Evolutionary conservation across 495 filamentous ascomycete genomes (phyloP), one percentile per base, ranked within the genome.

Genomic region (Barbatosphaeria neglecta): DNA sequence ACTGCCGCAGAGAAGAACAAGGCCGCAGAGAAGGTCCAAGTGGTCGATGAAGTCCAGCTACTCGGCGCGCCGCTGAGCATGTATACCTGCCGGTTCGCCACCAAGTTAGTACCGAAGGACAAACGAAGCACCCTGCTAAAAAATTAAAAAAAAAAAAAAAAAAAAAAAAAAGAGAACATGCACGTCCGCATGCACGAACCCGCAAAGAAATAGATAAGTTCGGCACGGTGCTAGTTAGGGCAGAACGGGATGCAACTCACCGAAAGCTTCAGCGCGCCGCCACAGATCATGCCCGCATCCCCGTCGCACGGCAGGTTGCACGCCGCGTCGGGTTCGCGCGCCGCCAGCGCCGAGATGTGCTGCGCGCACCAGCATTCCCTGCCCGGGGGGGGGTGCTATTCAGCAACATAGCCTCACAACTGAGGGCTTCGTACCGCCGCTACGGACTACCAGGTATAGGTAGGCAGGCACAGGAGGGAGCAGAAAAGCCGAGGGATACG

Each of bases 351-450:
- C 6, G 57, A 62, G 6, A 75, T 28, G 2, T 46, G 44, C 22
- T 64, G 50, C 7, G 67, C 62, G 50, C 72, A 76, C 64, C 69
- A 75, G 63, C 73, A 76, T 64, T 76, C 70, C 27, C 66, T n/a
- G n/a, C n/a, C n/a, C n/a, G n/a, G n/a, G n/a, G n/a, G n/a, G n/a
- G n/a, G n/a, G n/a, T n/a, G n/a, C n/a, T n/a, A n/a, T n/a, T n/a
- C n/a, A n/a, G n/a, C n/a, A n/a, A n/a, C n/a, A n/a, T n/a, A n/a
- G n/a, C n/a, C n/a, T n/a, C n/a, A n/a, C n/a, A n/a, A n/a, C n/a
- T n/a, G n/a, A n/a, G n/a, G n/a, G n/a, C n/a, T n/a, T n/a, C n/a
- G n/a, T n/a, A n/a, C n/a, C n/a, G n/a, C n/a, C n/a, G n/a, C n/a
- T n/a, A n/a, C n/a, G n/a, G n/a, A n/a, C n/a, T n/a, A n/a, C n/a